A percentile compares a stretch with the other conserved stretches of the same genome.
Evolutionary conservation across 1,139 yeast genomes (phyloP).

Genomic region (Suhomyces chickasaworum): DNA sequence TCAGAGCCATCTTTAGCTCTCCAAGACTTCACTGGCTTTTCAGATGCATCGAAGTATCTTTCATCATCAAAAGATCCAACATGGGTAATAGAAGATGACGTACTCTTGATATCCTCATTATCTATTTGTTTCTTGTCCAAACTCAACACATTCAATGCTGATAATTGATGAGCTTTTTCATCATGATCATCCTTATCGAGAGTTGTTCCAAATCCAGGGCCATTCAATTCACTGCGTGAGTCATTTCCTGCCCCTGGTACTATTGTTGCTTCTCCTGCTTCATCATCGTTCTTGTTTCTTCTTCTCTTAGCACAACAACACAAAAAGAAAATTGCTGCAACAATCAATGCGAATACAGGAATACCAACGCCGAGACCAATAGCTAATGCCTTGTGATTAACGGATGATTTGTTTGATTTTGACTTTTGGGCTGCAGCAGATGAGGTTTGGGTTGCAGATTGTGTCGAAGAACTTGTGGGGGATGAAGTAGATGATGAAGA

Average conservation of each 20-base stretch:
- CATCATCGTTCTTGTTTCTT: conserved; percentile 28
- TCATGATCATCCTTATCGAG: conserved; percentile 32
- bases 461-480: conserved; percentile 17
- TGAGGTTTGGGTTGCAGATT: conserved; percentile 20
- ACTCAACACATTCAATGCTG: conserved; percentile 54
- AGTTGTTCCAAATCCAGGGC: conserved; percentile 40
- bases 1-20: conserved; percentile 50
- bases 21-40: conserved; percentile 71
- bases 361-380: conserved; percentile 89
- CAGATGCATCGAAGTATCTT: conserved; percentile 38
- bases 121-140: conserved; percentile 40
- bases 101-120: conserved; percentile 26
- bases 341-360: conserved; percentile 56
- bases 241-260: conserved; percentile 22
- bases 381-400: conserved; percentile 56
- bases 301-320: conserved; percentile 61
- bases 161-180: conserved; percentile 45
- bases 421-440: conserved; percentile 17
- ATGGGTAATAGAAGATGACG: conserved; percentile 41
- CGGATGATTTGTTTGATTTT: conserved; percentile 16
- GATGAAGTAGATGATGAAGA: conserved; percentile 16
- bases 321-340: conserved; percentile 52
- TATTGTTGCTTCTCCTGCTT: conserved; percentile 23
- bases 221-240: conserved; percentile 41
- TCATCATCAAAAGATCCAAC: conserved; percentile 34